These are phyloP conservation scores for Starmerella floris DNA, from an alignment of 805 yeast genomes.

Conservation along the genomic window DNA sequence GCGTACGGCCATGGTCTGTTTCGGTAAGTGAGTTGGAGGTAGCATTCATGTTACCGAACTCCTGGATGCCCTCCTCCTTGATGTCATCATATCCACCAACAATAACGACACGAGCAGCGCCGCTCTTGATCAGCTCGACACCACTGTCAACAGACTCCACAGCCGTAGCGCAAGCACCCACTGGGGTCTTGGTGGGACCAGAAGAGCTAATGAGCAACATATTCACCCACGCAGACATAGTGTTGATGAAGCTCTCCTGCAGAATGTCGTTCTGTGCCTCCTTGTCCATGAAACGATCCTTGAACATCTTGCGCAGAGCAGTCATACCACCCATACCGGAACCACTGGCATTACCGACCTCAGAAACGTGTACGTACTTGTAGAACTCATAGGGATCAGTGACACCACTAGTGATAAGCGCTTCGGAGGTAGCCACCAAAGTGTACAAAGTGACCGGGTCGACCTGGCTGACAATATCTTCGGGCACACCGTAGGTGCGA, in stretches of 20 bases:
- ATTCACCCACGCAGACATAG: slow-evolving; percentile 99
- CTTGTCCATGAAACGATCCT: slow-evolving; percentile 78
- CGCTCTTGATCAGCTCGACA: slow-evolving; percentile 81
- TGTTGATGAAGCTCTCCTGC: slow-evolving; percentile 97
- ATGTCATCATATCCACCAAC: slow-evolving; percentile 99
- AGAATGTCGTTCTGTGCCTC: slow-evolving; percentile 95
- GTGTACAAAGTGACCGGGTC: slow-evolving; percentile 91
- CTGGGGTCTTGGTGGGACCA: slow-evolving; percentile 98
- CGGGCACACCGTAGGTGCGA: slow-evolving; percentile 83
- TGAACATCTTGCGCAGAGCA: slow-evolving; percentile 96
- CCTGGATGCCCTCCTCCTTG: slow-evolving; percentile 98
- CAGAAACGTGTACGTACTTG: slow-evolving; percentile 95
- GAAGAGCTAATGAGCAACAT: slow-evolving; percentile 93
- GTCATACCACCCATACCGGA: slow-evolving; percentile 99
- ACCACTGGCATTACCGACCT: slow-evolving; percentile 98
- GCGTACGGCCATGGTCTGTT: slow-evolving; percentile 90
- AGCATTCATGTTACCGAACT: slow-evolving; percentile 98
- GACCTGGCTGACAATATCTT: slow-evolving; percentile 84
- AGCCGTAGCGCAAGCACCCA: slow-evolving; percentile 99
- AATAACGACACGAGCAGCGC: slow-evolving; percentile 89
- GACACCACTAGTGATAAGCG: slow-evolving; percentile 83
- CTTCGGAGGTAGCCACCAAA: slow-evolving; percentile 89
- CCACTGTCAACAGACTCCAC: slow-evolving; percentile 95
- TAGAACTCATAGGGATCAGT: slow-evolving; percentile 98
- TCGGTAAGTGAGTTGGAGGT: slow-evolving; percentile 84